Evolutionary conservation across 441 rosid species (phyloP), one percentile per base, ranked within the genome.

Genomic region (Aleurites moluccanus): DNA sequence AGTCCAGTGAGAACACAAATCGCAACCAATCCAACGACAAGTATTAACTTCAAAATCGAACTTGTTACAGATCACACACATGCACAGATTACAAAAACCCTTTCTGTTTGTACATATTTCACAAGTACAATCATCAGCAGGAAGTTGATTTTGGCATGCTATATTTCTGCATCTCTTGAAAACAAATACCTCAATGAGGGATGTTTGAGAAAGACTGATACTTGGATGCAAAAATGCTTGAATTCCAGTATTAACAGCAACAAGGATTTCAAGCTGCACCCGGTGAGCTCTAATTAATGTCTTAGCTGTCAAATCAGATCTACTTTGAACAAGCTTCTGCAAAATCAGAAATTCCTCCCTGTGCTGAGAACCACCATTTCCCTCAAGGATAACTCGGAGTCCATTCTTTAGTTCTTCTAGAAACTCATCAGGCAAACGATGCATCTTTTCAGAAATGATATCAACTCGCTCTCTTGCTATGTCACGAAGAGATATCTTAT

Each of bases 21-120:
- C 99, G 3, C 99, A 96, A 52, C 99, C 98, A 42, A 96, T 86
- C 99, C 99, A 96, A 71, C 98, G 98, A 81, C 97, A 93, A 9
- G 99, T 91, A 81, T 95, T 95, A 78, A 93, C 97, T 66, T 90
- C 94, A 83, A 95, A 95, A 84, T 95, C 99, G 55, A 95, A 95
- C 89, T 92, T 95, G 87, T 86, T 93, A 79, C 99, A 93, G 77
- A 93, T 93, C 68, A 95, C 97, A 75, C 99, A 93, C 98, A 92
- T 93, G 88, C 99, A 93, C 59, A 92, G 92, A 81, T 93, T 92
- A 84, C 99, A 96, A 88, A 96, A 96, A 68, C 99, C 98, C 57
- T 87, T 93, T 83, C 91, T 90, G 75, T 83, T 86, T 35, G 90
- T 57, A 77, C 98, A 92, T 77, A 87, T 88, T 68, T 91, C 96